These are phyloP conservation scores for Globisporangium cystogenes DNA, from an alignment of 352 stramenopile genomes.

Conservation along the genomic window DNA sequence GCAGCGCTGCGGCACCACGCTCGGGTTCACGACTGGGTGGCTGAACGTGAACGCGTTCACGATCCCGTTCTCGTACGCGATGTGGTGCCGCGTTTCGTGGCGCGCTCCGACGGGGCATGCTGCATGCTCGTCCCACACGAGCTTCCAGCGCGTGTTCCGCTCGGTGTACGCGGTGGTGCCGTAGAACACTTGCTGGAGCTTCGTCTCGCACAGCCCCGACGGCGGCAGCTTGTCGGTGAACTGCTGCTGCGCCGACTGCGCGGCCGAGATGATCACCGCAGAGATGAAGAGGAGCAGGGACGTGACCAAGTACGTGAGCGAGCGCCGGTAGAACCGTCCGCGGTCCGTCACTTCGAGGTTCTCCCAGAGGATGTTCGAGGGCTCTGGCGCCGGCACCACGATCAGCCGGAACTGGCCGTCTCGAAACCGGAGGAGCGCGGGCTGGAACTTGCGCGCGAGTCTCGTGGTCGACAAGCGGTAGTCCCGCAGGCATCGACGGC, in stretches of 20 bases:
- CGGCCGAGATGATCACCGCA: constrained; percentile 64
- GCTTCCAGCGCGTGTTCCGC: constrained; percentile 26
- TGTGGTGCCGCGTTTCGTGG: constrained; percentile 33
- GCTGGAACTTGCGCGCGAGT: constrained; percentile 40
- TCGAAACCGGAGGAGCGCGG: constrained; percentile 53
- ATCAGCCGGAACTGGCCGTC: constrained; percentile 35
- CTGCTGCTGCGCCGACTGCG: constrained; percentile 59
- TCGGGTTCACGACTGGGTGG: not conserved
- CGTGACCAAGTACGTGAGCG: constrained; percentile 65
- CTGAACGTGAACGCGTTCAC: constrained; percentile 25
- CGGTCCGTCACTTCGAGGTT: constrained; percentile 71
- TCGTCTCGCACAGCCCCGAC: constrained; percentile 46
- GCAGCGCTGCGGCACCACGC: constrained; percentile 22
- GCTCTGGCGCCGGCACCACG: constrained; percentile 57
- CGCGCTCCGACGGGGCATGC: constrained; percentile 24
- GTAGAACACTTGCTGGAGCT: constrained; percentile 57
- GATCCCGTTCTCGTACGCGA: constrained; percentile 64
- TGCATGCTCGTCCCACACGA: constrained; percentile 48
- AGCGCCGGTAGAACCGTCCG: constrained; percentile 53
- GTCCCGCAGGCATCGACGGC: constrained; percentile 65
- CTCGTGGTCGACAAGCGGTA: constrained; percentile 49
- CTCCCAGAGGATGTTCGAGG: constrained; percentile 87
- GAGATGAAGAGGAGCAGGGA: constrained; percentile 71
- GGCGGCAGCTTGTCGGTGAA: constrained; percentile 68
- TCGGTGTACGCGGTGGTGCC: constrained; percentile 26